These are phyloP conservation scores for Myxozyma monticola DNA, from an alignment of 805 yeast genomes.

Conservation along the genomic window DNA sequence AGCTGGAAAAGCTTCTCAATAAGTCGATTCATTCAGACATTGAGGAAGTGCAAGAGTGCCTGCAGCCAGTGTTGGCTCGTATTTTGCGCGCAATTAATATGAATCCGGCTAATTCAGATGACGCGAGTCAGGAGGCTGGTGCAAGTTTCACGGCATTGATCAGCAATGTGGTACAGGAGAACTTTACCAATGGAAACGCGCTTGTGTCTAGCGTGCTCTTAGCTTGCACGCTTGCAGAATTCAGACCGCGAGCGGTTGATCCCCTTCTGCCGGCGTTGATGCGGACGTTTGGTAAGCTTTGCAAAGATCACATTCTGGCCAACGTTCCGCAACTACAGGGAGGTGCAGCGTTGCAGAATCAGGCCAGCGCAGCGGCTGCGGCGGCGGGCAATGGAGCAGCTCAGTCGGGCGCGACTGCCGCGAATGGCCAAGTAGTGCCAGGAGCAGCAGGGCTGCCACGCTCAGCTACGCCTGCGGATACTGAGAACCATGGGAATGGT, in stretches of 20 bases:
- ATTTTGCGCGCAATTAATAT: slow-evolving; percentile 65
- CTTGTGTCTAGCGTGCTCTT: slow-evolving; percentile 77
- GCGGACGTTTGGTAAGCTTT: slow-evolving; percentile 84
- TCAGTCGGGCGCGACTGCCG: not conserved
- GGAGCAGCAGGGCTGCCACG: slow-evolving; percentile 1
- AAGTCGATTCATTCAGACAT: slow-evolving; percentile 80
- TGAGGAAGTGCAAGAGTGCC: slow-evolving; percentile 81
- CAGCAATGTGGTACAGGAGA: slow-evolving; percentile 72
- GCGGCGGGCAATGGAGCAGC: slow-evolving; percentile 7
- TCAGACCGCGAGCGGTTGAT: slow-evolving; percentile 72
- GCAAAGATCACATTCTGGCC: slow-evolving; percentile 78
- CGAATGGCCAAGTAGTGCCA: not conserved
- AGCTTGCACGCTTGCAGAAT: slow-evolving; percentile 69
- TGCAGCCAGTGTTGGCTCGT: slow-evolving; percentile 71
- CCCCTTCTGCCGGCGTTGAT: slow-evolving; percentile 72
- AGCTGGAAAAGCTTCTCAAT: slow-evolving; percentile 72
- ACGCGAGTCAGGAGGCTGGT: slow-evolving; percentile 61
- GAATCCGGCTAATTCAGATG: slow-evolving; percentile 45
- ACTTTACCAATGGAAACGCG: slow-evolving; percentile 62
- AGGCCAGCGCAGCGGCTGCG: not conserved
- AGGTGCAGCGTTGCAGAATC: slow-evolving; percentile 15
- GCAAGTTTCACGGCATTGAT: slow-evolving; percentile 61
- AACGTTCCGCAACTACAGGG: slow-evolving; percentile 50
- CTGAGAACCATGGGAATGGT: slow-evolving; percentile 20
- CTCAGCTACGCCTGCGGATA: slow-evolving; percentile 5